Conservation (phyloP, 805 yeast genomes). For the Ogataea trehaloabstinens region DNA sequence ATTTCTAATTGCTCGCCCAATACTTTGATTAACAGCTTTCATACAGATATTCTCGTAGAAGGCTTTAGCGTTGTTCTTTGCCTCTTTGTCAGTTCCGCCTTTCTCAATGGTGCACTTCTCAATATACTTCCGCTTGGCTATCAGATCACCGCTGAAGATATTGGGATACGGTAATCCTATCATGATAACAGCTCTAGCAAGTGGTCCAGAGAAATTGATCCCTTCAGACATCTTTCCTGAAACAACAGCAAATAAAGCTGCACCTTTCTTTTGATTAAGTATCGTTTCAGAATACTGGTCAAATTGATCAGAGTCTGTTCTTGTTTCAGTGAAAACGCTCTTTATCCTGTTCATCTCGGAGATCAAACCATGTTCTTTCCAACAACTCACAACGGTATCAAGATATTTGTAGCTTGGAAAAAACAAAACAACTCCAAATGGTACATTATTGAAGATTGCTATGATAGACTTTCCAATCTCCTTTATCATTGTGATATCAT, state of each 20-base stretch:
- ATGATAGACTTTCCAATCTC: conserved; percentile 51
- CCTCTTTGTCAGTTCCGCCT: conserved; percentile 48
- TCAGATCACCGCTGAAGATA: conserved; percentile 73
- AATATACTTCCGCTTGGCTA: conserved; percentile 66
- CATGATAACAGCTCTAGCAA: conserved; percentile 87
- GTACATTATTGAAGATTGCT: conserved; percentile 44
- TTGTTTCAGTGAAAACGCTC: conserved; percentile 56
- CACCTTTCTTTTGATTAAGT: conserved; percentile 43
- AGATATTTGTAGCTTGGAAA: conserved; percentile 83
- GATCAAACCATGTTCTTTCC: conserved; percentile 46
- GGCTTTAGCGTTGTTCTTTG: conserved; percentile 46
- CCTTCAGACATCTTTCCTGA: conserved; percentile 95
- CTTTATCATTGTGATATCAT: conserved; percentile 41
- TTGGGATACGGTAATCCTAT: conserved; percentile 91
- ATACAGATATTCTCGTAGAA: conserved; percentile 84
- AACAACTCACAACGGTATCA: conserved; percentile 43
- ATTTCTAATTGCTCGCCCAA: conserved; percentile 90
- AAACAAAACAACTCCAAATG: conserved; percentile 77
- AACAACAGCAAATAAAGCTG: conserved; percentile 76
- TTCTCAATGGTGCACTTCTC: conserved; percentile 45
- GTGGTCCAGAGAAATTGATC: conserved; percentile 79
- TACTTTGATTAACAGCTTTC: conserved; percentile 89
- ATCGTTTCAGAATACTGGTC: conserved; percentile 49
- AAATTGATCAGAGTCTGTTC: conserved; percentile 41
- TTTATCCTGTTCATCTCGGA: conserved; percentile 39